Evolutionary conservation across 2,329 filamentous ascomycete species (phyloP).

Genomic region (Cytospora piceicola): DNA sequence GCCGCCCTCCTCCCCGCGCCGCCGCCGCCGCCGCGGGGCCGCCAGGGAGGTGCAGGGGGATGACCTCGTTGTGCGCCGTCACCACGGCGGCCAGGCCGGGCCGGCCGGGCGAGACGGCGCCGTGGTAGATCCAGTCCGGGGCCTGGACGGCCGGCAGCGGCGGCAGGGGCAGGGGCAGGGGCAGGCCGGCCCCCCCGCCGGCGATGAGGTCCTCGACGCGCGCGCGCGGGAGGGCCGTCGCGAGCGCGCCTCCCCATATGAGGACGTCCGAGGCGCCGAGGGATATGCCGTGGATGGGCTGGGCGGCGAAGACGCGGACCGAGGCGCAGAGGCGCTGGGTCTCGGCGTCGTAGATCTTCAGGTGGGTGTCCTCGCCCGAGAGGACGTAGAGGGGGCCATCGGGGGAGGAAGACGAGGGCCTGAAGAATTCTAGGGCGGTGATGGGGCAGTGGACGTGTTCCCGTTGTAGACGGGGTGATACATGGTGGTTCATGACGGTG

Average conservation of each 20-base stretch:
- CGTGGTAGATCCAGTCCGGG: constrained; percentile 80
- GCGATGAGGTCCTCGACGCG: constrained; percentile 41
- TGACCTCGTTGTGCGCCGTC: constrained; percentile 85
- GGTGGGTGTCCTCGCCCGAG: constrained; percentile 62
- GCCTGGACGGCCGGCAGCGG: constrained; percentile 48
- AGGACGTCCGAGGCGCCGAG: constrained; percentile 51
- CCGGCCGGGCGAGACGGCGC: constrained; percentile 53
- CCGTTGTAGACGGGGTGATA: constrained; percentile 33
- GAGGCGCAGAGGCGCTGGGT: constrained; percentile 44
- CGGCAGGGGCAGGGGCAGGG: constrained; percentile 14
- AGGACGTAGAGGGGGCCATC: constrained; percentile 50
- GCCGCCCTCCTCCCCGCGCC: constrained; percentile 34
- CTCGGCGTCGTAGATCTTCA: constrained; percentile 56
- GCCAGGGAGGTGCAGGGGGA: constrained; percentile 50
- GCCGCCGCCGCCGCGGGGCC: constrained; percentile 9
- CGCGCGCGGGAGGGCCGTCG: constrained; percentile 50
- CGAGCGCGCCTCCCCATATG: constrained; percentile 70
- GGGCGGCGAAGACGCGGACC: constrained; percentile 63
- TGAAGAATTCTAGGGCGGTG: constrained; percentile 62
- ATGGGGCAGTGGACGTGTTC: constrained; percentile 57
- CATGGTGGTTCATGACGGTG: constrained; percentile 24
- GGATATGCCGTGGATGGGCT: constrained; percentile 75
- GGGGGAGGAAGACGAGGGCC: constrained; percentile 11
- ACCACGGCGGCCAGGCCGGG: constrained; percentile 61
- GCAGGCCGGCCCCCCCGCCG: constrained; percentile 25